phyloP scores from a whole-genome alignment of 1,284 basidiomycete species.

The Ceratobasidium sp. region DNA sequence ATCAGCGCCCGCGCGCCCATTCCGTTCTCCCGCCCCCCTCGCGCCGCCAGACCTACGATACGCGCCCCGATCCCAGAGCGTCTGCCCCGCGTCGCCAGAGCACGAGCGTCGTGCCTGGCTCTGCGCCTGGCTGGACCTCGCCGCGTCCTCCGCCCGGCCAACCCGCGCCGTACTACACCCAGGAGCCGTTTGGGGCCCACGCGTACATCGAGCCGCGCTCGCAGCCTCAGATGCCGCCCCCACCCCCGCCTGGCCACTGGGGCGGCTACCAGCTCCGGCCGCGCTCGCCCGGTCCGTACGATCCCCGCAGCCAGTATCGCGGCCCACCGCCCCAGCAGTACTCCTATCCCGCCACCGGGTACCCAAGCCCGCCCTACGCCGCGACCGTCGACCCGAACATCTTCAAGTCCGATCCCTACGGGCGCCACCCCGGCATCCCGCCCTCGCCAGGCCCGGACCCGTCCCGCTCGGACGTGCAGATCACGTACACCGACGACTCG shows the following conservation, averaged over 20 bases:
- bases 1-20: constrained; percentile 24
- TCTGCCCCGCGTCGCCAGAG: constrained; percentile 17
- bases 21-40: constrained; percentile 26
- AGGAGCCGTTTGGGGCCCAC: constrained; percentile 21
- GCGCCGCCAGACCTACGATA: constrained; percentile 13
- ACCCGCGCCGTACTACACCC: constrained; percentile 26
- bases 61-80: constrained; percentile 19
- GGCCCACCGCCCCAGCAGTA: neutral
- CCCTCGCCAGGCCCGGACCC: neutral
- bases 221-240: constrained; percentile 11
- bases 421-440: constrained; percentile 27
- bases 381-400: constrained; percentile 39
- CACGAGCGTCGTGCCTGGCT: neutral
- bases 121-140: constrained; percentile 5
- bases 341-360: neutral
- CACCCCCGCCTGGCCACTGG: neutral
- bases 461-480: constrained; percentile 61
- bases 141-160: neutral
- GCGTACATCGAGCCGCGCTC: constrained; percentile 34
- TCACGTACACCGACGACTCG: constrained; percentile 87
- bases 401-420: constrained; percentile 40
- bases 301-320: constrained; percentile 10
- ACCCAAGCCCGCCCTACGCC: constrained; percentile 24
- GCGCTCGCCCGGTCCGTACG: constrained; percentile 26
- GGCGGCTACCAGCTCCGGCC: constrained; percentile 28